Evolutionary conservation across 1,139 yeast genomes (phyloP).

Genomic region (Geotrichum cucujoidarum): DNA sequence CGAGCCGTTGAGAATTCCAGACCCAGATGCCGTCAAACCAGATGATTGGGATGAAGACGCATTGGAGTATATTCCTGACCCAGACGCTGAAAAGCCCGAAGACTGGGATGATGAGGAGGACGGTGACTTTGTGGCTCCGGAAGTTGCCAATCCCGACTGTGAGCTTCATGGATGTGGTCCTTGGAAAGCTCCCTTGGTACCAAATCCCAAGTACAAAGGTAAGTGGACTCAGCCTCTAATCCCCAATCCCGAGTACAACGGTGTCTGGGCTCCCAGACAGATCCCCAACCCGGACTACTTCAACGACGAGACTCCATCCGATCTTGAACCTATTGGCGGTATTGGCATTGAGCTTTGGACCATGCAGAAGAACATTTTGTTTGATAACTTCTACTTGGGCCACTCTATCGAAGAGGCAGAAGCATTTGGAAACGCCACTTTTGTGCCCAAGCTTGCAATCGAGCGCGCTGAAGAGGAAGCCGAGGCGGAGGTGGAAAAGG

Average conservation of each 20-base stretch:
- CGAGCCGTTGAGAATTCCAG: slow-evolving; percentile 55
- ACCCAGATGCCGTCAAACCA: slow-evolving; percentile 64
- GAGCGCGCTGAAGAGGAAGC: slow-evolving; percentile 45
- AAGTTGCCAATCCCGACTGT: slow-evolving; percentile 70
- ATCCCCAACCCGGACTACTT: slow-evolving; percentile 66
- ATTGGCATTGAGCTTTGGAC: slow-evolving; percentile 91
- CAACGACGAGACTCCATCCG: slow-evolving; percentile 55
- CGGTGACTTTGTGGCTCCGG: slow-evolving; percentile 74
- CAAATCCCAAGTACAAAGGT: slow-evolving; percentile 69
- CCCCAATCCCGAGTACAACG: slow-evolving; percentile 70
- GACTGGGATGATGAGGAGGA: slow-evolving; percentile 87
- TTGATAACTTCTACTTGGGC: slow-evolving; percentile 82
- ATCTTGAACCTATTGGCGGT: slow-evolving; percentile 68
- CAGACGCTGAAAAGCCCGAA: slow-evolving; percentile 58
- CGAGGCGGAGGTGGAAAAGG: slow-evolving; percentile 32
- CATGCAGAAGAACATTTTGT: slow-evolving; percentile 66
- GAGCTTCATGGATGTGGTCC: slow-evolving; percentile 67
- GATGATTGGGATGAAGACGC: slow-evolving; percentile 71
- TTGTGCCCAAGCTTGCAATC: slow-evolving; percentile 52
- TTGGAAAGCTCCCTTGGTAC: slow-evolving; percentile 60
- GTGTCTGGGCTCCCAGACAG: slow-evolving; percentile 68
- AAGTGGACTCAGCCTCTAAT: slow-evolving; percentile 68
- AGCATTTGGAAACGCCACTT: slow-evolving; percentile 70
- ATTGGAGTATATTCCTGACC: slow-evolving; percentile 57
- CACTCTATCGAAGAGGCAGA: slow-evolving; percentile 82